Evolutionary conservation across 768 basidiomycete genomes (phyloP).

Genomic region (Saitozyma podzolica): DNA sequence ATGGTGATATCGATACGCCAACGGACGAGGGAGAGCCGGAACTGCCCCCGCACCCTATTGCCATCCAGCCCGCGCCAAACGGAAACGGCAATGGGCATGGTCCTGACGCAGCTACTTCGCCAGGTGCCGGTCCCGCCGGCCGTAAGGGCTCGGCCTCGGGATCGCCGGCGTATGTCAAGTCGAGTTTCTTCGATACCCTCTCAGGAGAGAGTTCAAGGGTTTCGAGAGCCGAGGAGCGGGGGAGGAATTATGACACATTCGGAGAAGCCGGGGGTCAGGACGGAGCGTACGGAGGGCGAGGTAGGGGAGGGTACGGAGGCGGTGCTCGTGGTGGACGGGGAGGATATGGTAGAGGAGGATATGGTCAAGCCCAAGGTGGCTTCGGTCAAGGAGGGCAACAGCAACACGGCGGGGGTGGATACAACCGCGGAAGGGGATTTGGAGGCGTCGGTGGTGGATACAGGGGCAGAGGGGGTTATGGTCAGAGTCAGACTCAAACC

Average conservation of each 20-base stretch:
- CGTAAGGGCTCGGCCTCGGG: background rate
- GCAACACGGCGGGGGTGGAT: background rate
- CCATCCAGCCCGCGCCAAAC: conserved; percentile 12
- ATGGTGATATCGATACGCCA: background rate
- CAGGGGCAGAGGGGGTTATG: conserved; percentile 17
- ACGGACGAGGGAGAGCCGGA: conserved; percentile 13
- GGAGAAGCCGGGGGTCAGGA: conserved; percentile 39
- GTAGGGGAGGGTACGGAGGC: conserved; percentile 12
- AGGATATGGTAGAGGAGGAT: conserved; percentile 4
- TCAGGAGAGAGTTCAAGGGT: conserved; percentile 22
- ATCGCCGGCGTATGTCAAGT: conserved; percentile 32
- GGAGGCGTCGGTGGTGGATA: conserved; percentile 7
- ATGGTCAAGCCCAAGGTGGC: conserved; percentile 13
- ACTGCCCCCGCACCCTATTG: conserved; percentile 27
- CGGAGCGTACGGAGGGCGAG: conserved; percentile 10
- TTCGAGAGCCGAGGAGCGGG: conserved; percentile 34
- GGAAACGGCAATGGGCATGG: conserved; percentile 6
- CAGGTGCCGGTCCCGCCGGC: background rate
- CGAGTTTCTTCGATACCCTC: conserved; percentile 41
- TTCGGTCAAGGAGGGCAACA: background rate
- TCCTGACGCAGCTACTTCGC: background rate
- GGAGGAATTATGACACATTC: conserved; percentile 46
- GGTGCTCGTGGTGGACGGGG: conserved; percentile 11
- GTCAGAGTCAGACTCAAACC: background rate
- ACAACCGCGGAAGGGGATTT: background rate